A percentile compares a stretch with the other conserved stretches of the same genome.
Conservation (phyloP, 345 rosid genomes). For the Syzygium oleosum region DNA sequence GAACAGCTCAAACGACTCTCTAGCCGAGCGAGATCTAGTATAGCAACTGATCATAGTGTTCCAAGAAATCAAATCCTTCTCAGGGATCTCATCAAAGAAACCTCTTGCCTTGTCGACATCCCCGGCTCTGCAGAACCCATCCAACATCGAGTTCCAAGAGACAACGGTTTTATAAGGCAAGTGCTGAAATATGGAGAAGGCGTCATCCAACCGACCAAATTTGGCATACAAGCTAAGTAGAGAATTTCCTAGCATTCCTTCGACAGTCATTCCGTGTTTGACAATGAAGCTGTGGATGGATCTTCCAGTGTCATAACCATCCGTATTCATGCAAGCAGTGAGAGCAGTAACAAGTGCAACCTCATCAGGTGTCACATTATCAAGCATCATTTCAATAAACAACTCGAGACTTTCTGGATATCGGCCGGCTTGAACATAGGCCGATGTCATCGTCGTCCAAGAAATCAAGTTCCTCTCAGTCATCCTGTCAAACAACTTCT, state of each 20-base stretch:
- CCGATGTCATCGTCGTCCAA: not conserved
- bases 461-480: not conserved
- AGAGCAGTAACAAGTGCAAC: not conserved
- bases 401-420: not conserved
- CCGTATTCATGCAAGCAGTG: not conserved
- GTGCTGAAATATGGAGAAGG: not conserved
- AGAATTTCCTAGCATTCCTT: constrained; percentile 14
- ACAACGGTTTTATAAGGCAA: constrained; percentile 9
- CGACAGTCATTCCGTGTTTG: not conserved
- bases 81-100: not conserved
- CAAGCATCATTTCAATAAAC: not conserved
- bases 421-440: not conserved
- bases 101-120: not conserved
- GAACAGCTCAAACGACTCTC: not conserved
- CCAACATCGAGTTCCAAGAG: constrained; percentile 17
- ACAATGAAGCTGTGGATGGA: not conserved
- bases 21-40: not conserved
- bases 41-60: constrained; percentile 1
- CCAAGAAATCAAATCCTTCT: constrained; percentile 5
- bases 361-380: not conserved
- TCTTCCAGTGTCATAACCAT: not conserved
- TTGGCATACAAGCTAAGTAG: constrained; percentile 1
- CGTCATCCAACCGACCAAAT: constrained; percentile 1
- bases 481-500: not conserved
- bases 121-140: constrained; percentile 10